Evolutionary conservation across 2,329 filamentous ascomycete genomes (phyloP), one percentile per base, ranked within the genome.

Genomic region (Fusarium stilboides): DNA sequence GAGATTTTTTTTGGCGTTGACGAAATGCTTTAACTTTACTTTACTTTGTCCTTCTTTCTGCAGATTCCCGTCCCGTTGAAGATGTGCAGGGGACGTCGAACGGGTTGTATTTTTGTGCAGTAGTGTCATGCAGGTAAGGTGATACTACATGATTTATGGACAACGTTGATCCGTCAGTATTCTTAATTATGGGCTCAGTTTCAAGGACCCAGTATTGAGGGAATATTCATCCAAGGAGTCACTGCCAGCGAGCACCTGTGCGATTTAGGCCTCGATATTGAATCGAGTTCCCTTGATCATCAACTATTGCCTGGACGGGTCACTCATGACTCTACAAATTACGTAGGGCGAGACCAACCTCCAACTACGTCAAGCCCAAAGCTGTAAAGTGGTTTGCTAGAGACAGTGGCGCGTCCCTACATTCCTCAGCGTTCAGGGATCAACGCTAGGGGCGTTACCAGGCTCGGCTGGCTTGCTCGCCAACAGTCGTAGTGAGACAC

Each of bases 61-160:
- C 62, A 70, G 42, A 62, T 70, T 68, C 67, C 67, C 67, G 67
- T 53, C 67, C 67, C 67, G 67, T 53, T 33, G 34, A 43, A 28
- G 47, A 52, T 31, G 47, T 36, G 28, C 34, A 55, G 51, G 51
- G 43, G 59, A 54, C 47, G 51, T 62, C 57, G 62, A 63, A 58
- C 52, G 62, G 49, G 52, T 36, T 22, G 47, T 24, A 33, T 26
- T 13, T 51, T 60, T 44, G 24, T 51, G 49, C 34, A 69, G 50
- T 63, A 67, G 64, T 62, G 57, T 31, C 36, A 63, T 63, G 63
- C 51, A 45, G 43, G 65, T 52, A 47, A 42, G 28, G 53, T 39
- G 40, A 69, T 66, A 45, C 56, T 62, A 62, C 66, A 69, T 69
- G 61, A 51, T 46, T 62, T 66, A 57, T 54, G 56, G 62, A 40